phyloP scores from a whole-genome alignment of 805 yeast species.

The Yamadazyma scolyti region DNA sequence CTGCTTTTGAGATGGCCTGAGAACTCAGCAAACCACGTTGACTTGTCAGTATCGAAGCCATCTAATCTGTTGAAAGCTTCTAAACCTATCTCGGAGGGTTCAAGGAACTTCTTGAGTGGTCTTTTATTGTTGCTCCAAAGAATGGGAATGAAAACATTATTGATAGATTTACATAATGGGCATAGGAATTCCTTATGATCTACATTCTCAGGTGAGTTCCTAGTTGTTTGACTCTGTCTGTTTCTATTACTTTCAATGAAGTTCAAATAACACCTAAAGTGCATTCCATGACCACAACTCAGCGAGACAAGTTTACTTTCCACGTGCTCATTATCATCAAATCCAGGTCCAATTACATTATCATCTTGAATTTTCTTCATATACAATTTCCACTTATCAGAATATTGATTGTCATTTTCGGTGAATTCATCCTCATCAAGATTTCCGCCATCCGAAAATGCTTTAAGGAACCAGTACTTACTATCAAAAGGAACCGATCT shows the following conservation, averaged over 20 bases:
- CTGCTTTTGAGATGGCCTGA: conserved; percentile 16
- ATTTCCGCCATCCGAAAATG: conserved; percentile 48
- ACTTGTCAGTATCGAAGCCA: conserved; percentile 6
- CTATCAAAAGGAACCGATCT: conserved; percentile 63
- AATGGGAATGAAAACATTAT: conserved; percentile 79
- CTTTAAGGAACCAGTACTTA: conserved; percentile 60
- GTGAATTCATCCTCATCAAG: conserved; percentile 31
- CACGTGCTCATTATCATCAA: conserved; percentile 38
- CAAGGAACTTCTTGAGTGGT: conserved; percentile 19
- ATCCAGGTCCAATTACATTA: conserved; percentile 68
- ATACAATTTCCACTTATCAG: conserved; percentile 34
- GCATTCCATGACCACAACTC: conserved; percentile 96
- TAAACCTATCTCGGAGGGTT: conserved; percentile 10
- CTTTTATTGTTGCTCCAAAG: conserved; percentile 51
- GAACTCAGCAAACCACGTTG: conserved; percentile 24
- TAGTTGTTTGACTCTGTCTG: conserved; percentile 67
- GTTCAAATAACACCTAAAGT: conserved; percentile 67
- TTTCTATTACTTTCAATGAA: conserved; percentile 54
- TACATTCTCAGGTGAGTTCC: conserved; percentile 74
- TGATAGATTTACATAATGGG: conserved; percentile 86
- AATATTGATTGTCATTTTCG: conserved; percentile 12
- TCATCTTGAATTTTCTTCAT: conserved; percentile 33
- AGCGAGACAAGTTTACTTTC: conserved; percentile 50
- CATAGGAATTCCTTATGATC: conserved; percentile 76
- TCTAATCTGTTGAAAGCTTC: conserved; percentile 10